Base-by-base conservation (phyloP, 2,329 filamentous ascomycete species). In the Trichocomaceae sp. region DNA sequence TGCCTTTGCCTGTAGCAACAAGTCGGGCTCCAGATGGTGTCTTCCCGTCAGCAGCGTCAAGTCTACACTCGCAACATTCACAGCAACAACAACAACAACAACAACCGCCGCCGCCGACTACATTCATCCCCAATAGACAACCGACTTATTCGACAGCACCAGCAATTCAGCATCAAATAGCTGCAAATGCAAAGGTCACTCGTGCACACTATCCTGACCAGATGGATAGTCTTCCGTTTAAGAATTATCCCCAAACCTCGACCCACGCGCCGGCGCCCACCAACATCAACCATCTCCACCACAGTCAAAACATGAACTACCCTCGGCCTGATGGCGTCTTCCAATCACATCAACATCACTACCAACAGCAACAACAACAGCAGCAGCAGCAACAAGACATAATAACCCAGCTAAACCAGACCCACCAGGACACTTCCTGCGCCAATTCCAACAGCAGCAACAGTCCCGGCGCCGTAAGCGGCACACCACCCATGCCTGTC, bases 401-500 rank as follows among this genome's bases (percentile, higher is more conserved):
- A 8, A 46, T 37, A 70, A 73, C 66, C 53, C 5, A 41, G 58
- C 7, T 29, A 2, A 29, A 8, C 8, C 26, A 64, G 26, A 57
- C 62, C 6, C 50, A 41, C 6, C 65, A 65, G 46, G 57, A 64
- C 51, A 45, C 56, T 23, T 58, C 61, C 52, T 52, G 60, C 42
- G 57, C 57, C 39, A 39, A 58, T 22, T 59, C 62, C 39, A 58
- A 63, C 58, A 60, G 60, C 57, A 61, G 58, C 57, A 57, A 64
- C 57, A 52, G 59, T 46, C 54, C 60, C 22, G 56, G 59, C 2
- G 69, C 68, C 17, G 67, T 71, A 4, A 75, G 72, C 5, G 77
- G 78, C 10, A 63, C 71, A 7, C 71, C 70, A 22, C 72, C 76
- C 0, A 75, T 74, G 9, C 76, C 78, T 10, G 72, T 83, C 50